phyloP scores from a whole-genome alignment of 2,329 filamentous ascomycete genomes.

The Aspergillus pseudoviridinutans region DNA sequence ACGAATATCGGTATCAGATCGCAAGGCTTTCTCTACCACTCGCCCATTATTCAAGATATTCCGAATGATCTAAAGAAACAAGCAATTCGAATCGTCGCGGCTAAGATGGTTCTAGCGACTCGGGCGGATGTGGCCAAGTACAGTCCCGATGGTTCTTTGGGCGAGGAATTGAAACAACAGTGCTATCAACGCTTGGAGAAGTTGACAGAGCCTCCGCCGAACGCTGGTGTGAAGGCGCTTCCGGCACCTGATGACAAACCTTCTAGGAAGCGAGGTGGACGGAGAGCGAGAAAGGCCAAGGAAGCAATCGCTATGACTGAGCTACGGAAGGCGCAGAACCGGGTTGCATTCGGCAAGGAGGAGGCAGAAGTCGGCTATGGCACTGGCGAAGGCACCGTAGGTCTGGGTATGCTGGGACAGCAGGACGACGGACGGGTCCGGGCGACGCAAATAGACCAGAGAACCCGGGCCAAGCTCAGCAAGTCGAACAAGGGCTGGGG shows the following conservation, averaged over 20 bases:
- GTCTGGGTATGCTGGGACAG: constrained; percentile 93
- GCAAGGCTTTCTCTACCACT: constrained; percentile 90
- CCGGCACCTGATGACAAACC: constrained; percentile 95
- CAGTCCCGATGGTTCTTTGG: constrained; percentile 74
- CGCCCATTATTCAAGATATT: constrained; percentile 80
- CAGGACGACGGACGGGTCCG: constrained; percentile 85
- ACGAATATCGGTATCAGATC: constrained; percentile 89
- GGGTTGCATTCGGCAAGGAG: constrained; percentile 92
- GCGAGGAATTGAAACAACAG: constrained; percentile 74
- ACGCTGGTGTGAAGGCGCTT: constrained; percentile 80
- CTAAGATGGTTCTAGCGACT: constrained; percentile 89
- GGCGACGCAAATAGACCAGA: constrained; percentile 82
- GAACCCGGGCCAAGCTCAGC: constrained; percentile 86
- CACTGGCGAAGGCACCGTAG: constrained; percentile 75
- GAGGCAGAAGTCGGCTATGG: constrained; percentile 92
- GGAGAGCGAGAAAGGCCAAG: constrained; percentile 88
- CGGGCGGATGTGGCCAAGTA: constrained; percentile 84
- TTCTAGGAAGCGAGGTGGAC: constrained; percentile 83
- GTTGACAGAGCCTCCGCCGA: constrained; percentile 83
- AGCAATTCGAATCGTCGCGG: constrained; percentile 90
- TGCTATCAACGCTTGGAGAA: constrained; percentile 87
- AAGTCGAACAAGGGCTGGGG: constrained; percentile 98
- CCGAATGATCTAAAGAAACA: constrained; percentile 85
- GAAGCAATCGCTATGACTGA: constrained; percentile 97
- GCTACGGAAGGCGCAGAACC: constrained; percentile 89